Conservation (phyloP, 345 rosid genomes). For the Turritis glabra region DNA sequence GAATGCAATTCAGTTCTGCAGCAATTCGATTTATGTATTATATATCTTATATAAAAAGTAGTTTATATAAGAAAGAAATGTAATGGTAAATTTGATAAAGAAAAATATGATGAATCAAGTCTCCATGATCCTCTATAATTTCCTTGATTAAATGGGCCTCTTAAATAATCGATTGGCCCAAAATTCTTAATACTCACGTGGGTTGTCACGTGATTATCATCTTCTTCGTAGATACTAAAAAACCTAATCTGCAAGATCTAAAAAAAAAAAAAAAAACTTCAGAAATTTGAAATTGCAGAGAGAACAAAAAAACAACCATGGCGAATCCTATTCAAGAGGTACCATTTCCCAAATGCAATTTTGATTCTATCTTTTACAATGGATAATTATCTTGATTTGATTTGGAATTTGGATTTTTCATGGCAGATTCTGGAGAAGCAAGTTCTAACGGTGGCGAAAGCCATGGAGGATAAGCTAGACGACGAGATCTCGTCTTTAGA, state of each 20-base stretch:
- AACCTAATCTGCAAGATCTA: neutral
- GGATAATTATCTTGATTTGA: neutral
- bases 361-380: neutral
- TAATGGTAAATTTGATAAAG: too few relatives aligned
- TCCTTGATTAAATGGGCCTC: neutral
- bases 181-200: neutral
- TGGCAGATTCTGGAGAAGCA: slow-evolving; percentile 84
- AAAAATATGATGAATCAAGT: too few relatives aligned
- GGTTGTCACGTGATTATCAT: neutral
- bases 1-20: too few relatives aligned
- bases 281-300: neutral
- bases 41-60: too few relatives aligned
- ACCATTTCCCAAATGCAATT: neutral
- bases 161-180: neutral
- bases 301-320: neutral
- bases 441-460: slow-evolving; percentile 82
- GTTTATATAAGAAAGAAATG: too few relatives aligned
- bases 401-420: neutral
- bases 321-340: slow-evolving; percentile 35
- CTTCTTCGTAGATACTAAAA: neutral
- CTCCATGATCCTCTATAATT: neutral
- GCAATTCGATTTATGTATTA: too few relatives aligned
- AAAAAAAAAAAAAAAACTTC: neutral
- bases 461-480: slow-evolving; percentile 85
- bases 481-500: slow-evolving; percentile 87